Evolutionary conservation across 345 rosid species (phyloP), one percentile per base, ranked within the genome.

Genomic region (Firmiana major): DNA sequence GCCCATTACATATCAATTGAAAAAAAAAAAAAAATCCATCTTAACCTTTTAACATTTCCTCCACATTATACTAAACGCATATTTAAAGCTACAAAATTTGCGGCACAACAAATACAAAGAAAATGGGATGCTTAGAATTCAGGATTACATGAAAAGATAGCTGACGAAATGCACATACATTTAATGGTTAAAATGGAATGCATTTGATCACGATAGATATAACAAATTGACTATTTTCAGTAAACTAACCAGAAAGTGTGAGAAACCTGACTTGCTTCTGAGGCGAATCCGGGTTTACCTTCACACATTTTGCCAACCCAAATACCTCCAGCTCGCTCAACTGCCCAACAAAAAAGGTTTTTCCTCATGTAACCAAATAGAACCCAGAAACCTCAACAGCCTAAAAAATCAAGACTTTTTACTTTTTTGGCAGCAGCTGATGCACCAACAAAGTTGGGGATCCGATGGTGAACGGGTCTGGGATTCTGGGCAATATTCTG

Each of bases 261-360:
- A 88, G 89, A 83, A 93, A 87, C 85, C 97, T 89, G 87, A 93
- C 90, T 88, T 90, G 94, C 91, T 94, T 94, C 77, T 94, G 98
- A 0, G 97, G 98, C 17, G 97, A 88, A 86, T 94, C 97, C 2
- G 97, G 98, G 68, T 94, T 91, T 62, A 94, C 94, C 86, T 94
- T 93, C 67, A 94, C 98, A 51, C 90, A 91, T n/a, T 42, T 53
- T 9, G 98, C 93, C 59, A 34, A 74, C 63, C 67, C 80, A 82
- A 90, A 94, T 65, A 71, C 91, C 2, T 90, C 90, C 85, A 90
- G 77, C 77, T 83, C 85, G 11, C 85, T 85, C 79, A 93, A 67
- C 95, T 94, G 89, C 79, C 84, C 71, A 2, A 26, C 31, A 48
- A 53, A 55, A 55, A 65, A 26, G 26, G 1, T 62, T 2, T 45